Evolutionary conservation across 177 flowering plant species (phyloP), one percentile per base, ranked within the genome.

Genomic region (Telopea speciosissima): DNA sequence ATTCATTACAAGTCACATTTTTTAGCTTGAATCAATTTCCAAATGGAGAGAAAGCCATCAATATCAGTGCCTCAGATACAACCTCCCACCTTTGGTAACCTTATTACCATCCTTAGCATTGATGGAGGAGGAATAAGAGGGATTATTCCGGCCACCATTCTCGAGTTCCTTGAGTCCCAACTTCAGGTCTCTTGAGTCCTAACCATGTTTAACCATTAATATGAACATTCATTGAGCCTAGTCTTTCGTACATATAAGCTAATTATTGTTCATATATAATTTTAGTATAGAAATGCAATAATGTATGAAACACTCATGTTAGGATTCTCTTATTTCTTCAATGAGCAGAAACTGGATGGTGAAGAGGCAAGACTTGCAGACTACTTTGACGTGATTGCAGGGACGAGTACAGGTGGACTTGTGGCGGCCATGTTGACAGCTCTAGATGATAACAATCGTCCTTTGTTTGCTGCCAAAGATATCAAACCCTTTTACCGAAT

Each of bases 31-130:
- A 36, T 36, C 63, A 60, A 23, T 60, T 19, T 28, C 33, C 36
- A 1, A 1, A 74, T 74, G 73, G 69, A 66, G 21, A n/a, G 56
- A 25, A 17, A 23, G 52, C 7, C 62, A 28, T 49, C 56, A n/a
- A n/a, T n/a, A 54, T 44, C 71, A 21, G 22, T 74, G 5, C 8
- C 40, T 36, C 40, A 36, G 40, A 36, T 36, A 36, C 76, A 72
- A 44, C 81, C 82, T 19, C 85, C 82, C 42, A 76, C 78, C 10
- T 80, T 67, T 52, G 85, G 84, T 14, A 77, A 79, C 11, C 28
- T 76, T 24, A 71, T 78, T 62, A 74, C 80, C 24, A 67, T 81
- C 73, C 77, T 83, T 22, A 58, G 61, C 61, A 58, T 58, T 58
- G 61, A 58, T 58, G 61, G 61, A 58, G 61, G 61, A 19, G 61